Evolutionary conservation across 257 asterid genomes (phyloP), one percentile per base, ranked within the genome.

Genomic region (Phtheirospermum japonicum): DNA sequence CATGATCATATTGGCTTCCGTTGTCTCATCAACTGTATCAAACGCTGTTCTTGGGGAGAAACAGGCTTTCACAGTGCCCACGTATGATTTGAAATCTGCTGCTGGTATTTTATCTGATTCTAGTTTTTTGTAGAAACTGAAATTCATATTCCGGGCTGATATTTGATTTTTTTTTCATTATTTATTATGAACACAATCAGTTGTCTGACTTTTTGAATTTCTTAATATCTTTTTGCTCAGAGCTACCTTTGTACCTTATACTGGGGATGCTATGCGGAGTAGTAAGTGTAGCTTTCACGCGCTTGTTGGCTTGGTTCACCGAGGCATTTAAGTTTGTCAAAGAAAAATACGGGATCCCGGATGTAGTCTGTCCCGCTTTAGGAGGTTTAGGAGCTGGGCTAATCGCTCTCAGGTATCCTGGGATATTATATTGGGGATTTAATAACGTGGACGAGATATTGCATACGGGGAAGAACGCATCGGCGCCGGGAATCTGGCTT

Each of bases 11-110:
- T 82, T 93, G 87, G 96, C 97, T 32, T 93, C 99, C 66, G 99
- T 93, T 53, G 81, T 93, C 78, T 89, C 99, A 30, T 85, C 99
- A 32, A 93, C 99, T 51, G 99, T 89, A 59, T 93, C 99, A 67
- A 93, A 84, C 80, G 99, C 99, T 32, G 95, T 93, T 65, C 96
- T 93, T 53, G 97, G 95, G 68, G 99, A 85, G 80, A 85, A 83
- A 71, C 97, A 93, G 84, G 97, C 99, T 40, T 89, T 93, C 80
- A 87, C 97, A 16, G 99, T 93, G 85, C 99, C 99, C 85, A 82
- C 87, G 72, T 93, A 93, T 83, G 99, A 93, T 81, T 82, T 93
- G 94, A 93, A 85, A 85, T 89, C 99, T 82, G 99, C 99, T 79
- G 96, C 97, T 69, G 99, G 99, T 89, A 92, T 89, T 81, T 83